Percentiles rank a stretch among this genome's conserved stretches.
Conservation (phyloP, 371 early-diverging fungal species). For the Rhizopus microsporus region DNA sequence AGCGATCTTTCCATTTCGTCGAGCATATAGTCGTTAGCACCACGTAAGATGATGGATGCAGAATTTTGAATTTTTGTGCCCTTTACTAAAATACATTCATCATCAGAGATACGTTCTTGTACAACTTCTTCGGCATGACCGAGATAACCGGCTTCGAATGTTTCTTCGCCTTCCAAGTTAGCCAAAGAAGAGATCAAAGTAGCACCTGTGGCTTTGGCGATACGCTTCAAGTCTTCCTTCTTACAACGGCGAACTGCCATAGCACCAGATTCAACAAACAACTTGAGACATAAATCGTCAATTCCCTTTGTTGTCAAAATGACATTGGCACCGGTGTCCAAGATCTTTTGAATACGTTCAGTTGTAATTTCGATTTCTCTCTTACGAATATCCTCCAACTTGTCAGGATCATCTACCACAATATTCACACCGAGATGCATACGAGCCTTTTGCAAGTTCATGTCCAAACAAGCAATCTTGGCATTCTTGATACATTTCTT, state of each 20-base stretch:
- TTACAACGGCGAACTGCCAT: constrained; percentile 95
- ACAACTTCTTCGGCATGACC: constrained; percentile 97
- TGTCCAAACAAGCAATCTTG: constrained; percentile 99
- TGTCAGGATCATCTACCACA: constrained; percentile 96
- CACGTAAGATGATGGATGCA: constrained; percentile 95
- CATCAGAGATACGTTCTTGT: constrained; percentile 97
- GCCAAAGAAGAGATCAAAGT: constrained; percentile 96
- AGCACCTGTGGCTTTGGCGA: constrained; percentile 98
- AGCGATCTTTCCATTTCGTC: constrained; percentile 99
- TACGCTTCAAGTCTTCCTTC: constrained; percentile 97
- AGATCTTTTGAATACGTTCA: constrained; percentile 95
- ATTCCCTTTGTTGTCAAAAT: constrained; percentile 99
- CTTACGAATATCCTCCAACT: constrained; percentile 97
- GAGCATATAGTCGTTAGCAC: constrained; percentile 98
- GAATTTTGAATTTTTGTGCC: constrained; percentile 93
- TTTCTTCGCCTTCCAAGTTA: constrained; percentile 97
- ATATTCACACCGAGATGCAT: constrained; percentile 99
- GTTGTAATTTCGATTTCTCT: constrained; percentile 96
- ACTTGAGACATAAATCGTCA: constrained; percentile 98
- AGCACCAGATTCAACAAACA: constrained; percentile 95
- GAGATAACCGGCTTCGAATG: constrained; percentile 87
- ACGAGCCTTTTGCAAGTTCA: constrained; percentile 99
- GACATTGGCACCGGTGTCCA: constrained; percentile 97
- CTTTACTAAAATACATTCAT: constrained; percentile 97
- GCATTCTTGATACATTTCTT: constrained; percentile 86